Evolutionary conservation across 169 alveolate species (phyloP).

Genomic region (Fabrea salina): DNA sequence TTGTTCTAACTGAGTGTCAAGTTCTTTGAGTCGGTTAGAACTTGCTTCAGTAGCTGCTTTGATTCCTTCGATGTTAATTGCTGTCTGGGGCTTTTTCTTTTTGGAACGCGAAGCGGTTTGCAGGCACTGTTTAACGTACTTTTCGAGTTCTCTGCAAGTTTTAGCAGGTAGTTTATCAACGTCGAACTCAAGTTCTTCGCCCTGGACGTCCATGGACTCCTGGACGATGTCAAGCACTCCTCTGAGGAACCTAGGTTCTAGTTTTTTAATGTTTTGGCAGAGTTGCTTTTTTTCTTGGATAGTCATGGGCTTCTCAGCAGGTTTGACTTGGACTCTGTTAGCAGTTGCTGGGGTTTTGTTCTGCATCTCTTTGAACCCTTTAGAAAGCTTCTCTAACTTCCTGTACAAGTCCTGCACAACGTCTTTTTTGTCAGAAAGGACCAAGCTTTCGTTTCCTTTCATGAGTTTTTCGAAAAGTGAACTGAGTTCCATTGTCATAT

Average conservation of each 20-base stretch:
- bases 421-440: background rate
- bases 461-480: slow-evolving; percentile 4
- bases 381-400: slow-evolving; percentile 5
- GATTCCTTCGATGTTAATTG: background rate
- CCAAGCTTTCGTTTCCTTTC: background rate
- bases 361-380: slow-evolving; percentile 14
- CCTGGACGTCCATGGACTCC: slow-evolving; percentile 25
- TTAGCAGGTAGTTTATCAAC: slow-evolving; percentile 47
- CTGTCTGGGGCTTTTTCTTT: background rate
- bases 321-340: background rate
- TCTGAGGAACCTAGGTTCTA: slow-evolving; percentile 41
- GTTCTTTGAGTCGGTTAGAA: background rate
- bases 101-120: background rate
- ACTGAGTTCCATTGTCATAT: slow-evolving; percentile 4
- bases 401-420: slow-evolving; percentile 5
- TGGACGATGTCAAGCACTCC: slow-evolving; percentile 45
- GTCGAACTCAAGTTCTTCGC: slow-evolving; percentile 47
- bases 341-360: background rate
- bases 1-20: slow-evolving; percentile 11
- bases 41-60: background rate
- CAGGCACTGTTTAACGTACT: slow-evolving; percentile 41
- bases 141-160: slow-evolving; percentile 39
- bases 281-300: slow-evolving; percentile 44
- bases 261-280: slow-evolving; percentile 36
- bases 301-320: slow-evolving; percentile 29